phyloP scores from a whole-genome alignment of 345 rosid species.

The Kandelia obovata region DNA sequence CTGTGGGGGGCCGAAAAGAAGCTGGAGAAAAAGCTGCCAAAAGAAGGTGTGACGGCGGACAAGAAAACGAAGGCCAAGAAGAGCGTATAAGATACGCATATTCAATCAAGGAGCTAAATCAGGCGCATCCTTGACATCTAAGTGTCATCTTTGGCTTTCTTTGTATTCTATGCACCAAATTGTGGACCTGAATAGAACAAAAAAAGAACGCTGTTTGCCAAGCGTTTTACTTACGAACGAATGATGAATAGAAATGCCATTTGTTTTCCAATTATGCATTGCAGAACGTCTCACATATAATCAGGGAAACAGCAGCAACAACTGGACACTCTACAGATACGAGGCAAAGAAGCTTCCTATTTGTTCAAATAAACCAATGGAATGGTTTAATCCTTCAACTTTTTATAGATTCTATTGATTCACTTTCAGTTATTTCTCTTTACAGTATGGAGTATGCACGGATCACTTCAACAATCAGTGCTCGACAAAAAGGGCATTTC shows the following conservation, averaged over 20 bases:
- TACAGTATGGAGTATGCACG: slow-evolving; percentile 95
- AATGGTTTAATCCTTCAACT: slow-evolving; percentile 3
- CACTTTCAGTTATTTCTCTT: slow-evolving; percentile 19
- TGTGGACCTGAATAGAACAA: neutral
- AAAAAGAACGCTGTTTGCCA: slow-evolving; percentile 13
- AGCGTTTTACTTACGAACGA: slow-evolving; percentile 45
- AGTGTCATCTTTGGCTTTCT: slow-evolving; percentile 9
- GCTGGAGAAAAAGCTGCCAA: slow-evolving; percentile 27
- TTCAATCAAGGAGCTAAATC: slow-evolving; percentile 23
- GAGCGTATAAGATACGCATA: slow-evolving; percentile 28
- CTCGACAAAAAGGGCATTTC: slow-evolving; percentile 93
- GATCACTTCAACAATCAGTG: slow-evolving; percentile 89
- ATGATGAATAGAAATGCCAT: slow-evolving; percentile 40
- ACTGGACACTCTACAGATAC: slow-evolving; percentile 21
- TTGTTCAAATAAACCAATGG: slow-evolving; percentile 2
- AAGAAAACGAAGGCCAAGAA: slow-evolving; percentile 24
- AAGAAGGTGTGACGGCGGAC: slow-evolving; percentile 19
- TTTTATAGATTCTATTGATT: slow-evolving; percentile 19
- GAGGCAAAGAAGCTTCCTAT: slow-evolving; percentile 14
- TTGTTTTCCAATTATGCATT: slow-evolving; percentile 50
- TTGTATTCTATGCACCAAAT: neutral
- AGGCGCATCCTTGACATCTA: slow-evolving; percentile 18
- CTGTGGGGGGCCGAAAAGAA: slow-evolving; percentile 22
- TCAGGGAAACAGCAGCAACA: slow-evolving; percentile 36
- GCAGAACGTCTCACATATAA: slow-evolving; percentile 32